Evolutionary conservation across 1,284 basidiomycete species (phyloP).

Genomic region (Laetiporus sulphureus): DNA sequence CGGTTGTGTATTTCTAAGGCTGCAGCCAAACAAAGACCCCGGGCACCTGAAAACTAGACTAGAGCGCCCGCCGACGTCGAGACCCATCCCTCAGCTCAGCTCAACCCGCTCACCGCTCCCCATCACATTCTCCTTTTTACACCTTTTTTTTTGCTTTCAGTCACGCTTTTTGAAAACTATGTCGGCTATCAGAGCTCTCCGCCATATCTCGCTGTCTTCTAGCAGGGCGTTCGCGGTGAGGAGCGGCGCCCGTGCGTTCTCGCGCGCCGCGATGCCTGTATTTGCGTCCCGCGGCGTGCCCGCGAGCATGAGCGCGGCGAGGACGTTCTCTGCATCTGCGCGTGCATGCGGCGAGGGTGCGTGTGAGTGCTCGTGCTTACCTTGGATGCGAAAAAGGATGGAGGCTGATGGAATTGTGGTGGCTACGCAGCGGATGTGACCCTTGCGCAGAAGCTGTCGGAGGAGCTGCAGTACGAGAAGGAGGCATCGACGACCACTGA

Average conservation of each 20-base stretch:
- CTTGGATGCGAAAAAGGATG: neutral
- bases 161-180: too few relatives aligned
- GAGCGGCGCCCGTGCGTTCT: conserved; percentile 20
- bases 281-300: conserved; percentile 20
- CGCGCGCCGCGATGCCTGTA: conserved; percentile 18
- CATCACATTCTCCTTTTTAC: conserved; percentile 2
- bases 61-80: neutral
- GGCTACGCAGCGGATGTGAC: conserved; percentile 57
- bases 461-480: conserved; percentile 85
- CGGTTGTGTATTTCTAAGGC: conserved; percentile 21
- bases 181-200: conserved; percentile 32
- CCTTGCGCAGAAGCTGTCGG: conserved; percentile 69
- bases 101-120: conserved; percentile 6
- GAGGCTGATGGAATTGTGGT: conserved; percentile 9
- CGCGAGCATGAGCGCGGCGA: conserved; percentile 23
- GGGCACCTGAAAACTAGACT: conserved; percentile 9
- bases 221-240: conserved; percentile 28
- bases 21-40: conserved; percentile 21
- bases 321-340: conserved; percentile 54
- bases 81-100: conserved; percentile 11
- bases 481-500: conserved; percentile 47
- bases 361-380: conserved; percentile 36
- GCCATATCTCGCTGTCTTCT: conserved; percentile 29
- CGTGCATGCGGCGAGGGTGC: conserved; percentile 53
- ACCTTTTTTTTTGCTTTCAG: too few relatives aligned